Base-by-base conservation (phyloP, 179 eudicot species). In the Spergularia azorica region DNA sequence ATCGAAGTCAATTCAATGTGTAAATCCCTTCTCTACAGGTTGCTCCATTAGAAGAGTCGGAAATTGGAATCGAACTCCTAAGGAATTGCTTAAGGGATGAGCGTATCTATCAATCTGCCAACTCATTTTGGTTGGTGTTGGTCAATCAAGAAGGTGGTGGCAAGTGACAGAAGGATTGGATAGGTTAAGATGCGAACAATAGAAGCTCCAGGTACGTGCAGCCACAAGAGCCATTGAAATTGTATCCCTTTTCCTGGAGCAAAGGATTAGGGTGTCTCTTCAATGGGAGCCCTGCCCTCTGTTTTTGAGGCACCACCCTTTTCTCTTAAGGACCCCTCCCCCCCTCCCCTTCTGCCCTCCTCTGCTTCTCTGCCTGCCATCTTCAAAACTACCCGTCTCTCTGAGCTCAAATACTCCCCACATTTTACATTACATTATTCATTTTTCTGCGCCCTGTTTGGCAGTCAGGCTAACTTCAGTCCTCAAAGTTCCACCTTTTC, bases 141-240 rank as follows among this genome's bases (percentile, higher is more conserved):
- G 32, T 26, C 2, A 26, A 26, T 26, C 32, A 26, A 26, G 32
- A 1, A 1, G 32, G 32, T 26, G 32, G 32, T 26, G 32, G 32
- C 32, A 26, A 87, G 79, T 81, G 80, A 3, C 11, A 50, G 14
- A 36, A 51, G 32, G 39, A 52, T 13, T 16, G 36, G 20, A 26
- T 5, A 5, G 38, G 26, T 10, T 26, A 36, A 13, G 26, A 61
- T 5, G 64, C 36, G 78, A 72, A 84, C 83, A 39, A 65, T 74
- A 79, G 71, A 71, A 76, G 85, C 63, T 73, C 70, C 52, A 70
- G 76, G 14, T 76, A 86, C 80, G 91, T 83, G 89, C 83, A 51
- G 76, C 57, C 69, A 51, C 79, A 81, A 38, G 67, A 75, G 56
- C 87, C 88, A 85, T 83, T 73, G 77, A 81, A 78, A 74, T 81